Base-by-base conservation (phyloP, 305 asterid species). In the Nicotiana rustica region DNA sequence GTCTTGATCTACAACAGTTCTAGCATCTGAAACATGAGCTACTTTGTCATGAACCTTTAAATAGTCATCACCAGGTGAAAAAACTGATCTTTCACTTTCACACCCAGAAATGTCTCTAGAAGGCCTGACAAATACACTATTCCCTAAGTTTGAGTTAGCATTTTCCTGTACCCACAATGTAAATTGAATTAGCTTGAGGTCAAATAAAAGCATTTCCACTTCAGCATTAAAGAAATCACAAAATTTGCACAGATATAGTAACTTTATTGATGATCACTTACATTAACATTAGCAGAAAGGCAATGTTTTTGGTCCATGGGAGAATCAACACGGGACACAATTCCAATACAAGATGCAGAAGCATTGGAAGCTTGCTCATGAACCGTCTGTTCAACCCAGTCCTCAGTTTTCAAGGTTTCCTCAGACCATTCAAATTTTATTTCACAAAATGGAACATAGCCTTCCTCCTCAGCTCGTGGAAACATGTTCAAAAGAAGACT, bases 361-460 rank as follows among this genome's bases (percentile, higher is more conserved):
- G 85, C 81, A 70, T 65, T 82, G 47, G 85, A 71, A 68, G 83
- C 55, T 44, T 21, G 78, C 78, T 71, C 78, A 35, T 55, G 69
- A 84, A 81, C 38, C 82, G 88, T 68, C 81, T 85, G 71, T 80
- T 82, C 67, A 68, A 84, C 47, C 49, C 55, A 47, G 84, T 75
- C 79, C 64, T 75, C 79, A 47, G 79, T 36, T 49, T 75, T 75
- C 29, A 75, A 52, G 6, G 59, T 52, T 52, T 87, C 89, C 86
- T 82, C 80, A 49, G 82, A 59, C 65, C 65, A 31, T 49, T 64
- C 89, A 38, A 76, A 84, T 4, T 89, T 85, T 82, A 88, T 85
- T 66, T 90, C 88, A 65, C 92, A 87, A 82, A 92, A 94, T 64
- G 98, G 97, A 81, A 86, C 17, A 86, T 96, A 94, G 70, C 86